Percentiles rank a stretch among this genome's conserved stretches.
These are phyloP conservation scores for Ceratocystis destructans DNA, from an alignment of 2,329 filamentous ascomycete genomes.

Conservation along the genomic window DNA sequence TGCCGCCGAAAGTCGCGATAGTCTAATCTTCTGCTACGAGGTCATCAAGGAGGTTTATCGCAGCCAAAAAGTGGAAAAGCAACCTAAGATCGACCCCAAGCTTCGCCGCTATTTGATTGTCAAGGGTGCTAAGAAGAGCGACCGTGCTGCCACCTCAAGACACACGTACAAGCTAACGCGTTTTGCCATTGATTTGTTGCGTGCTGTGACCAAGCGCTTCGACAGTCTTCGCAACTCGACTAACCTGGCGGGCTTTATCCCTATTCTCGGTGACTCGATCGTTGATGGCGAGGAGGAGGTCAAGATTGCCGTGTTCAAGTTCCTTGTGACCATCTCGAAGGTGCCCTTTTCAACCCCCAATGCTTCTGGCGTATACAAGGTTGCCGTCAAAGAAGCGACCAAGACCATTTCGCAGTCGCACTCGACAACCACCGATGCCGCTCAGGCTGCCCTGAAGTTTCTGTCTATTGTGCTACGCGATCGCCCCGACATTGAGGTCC, in stretches of 20 bases:
- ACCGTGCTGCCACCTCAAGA: slow-evolving; percentile 58
- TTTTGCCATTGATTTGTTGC: slow-evolving; percentile 77
- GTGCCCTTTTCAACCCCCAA: slow-evolving; percentile 64
- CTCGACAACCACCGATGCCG: slow-evolving; percentile 67
- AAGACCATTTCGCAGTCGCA: slow-evolving; percentile 64
- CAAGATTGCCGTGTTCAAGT: slow-evolving; percentile 70
- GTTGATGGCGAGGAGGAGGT: slow-evolving; percentile 82
- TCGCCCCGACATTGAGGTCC: slow-evolving; percentile 58
- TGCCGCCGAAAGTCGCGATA: slow-evolving; percentile 62
- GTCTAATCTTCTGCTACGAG: slow-evolving; percentile 90
- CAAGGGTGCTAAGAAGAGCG: slow-evolving; percentile 61
- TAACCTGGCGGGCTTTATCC: slow-evolving; percentile 75
- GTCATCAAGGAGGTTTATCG: slow-evolving; percentile 78
- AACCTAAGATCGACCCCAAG: slow-evolving; percentile 45
- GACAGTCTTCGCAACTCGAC: slow-evolving; percentile 62
- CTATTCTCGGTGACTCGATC: slow-evolving; percentile 76
- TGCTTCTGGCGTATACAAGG: slow-evolving; percentile 48
- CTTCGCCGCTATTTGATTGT: slow-evolving; percentile 67
- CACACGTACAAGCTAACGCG: slow-evolving; percentile 77
- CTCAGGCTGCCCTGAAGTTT: slow-evolving; percentile 80
- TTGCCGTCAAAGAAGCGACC: slow-evolving; percentile 75
- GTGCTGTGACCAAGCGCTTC: slow-evolving; percentile 75
- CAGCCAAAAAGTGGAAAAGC: slow-evolving; percentile 38
- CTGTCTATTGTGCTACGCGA: slow-evolving; percentile 76
- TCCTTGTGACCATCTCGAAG: slow-evolving; percentile 75